Percentiles rank a stretch among this genome's conserved stretches.
Conservation (phyloP, 768 basidiomycete genomes). For the Naganishia friedmannii region DNA sequence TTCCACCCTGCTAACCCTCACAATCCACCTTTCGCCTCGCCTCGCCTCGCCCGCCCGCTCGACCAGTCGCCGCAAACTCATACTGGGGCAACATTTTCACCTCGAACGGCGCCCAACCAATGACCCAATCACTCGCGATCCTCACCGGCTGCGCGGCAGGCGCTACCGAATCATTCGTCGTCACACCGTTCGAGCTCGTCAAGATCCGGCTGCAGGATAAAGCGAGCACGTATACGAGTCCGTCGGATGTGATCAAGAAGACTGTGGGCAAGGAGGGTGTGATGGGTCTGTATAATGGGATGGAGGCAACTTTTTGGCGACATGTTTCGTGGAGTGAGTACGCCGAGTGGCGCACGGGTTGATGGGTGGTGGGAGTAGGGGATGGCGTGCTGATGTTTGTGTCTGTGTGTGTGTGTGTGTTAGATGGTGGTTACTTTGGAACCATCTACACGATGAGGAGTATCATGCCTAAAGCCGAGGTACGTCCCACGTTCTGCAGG, state of each 20-base stretch:
- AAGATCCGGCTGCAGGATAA: constrained; percentile 83
- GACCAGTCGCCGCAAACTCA: constrained; percentile 69
- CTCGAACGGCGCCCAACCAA: constrained; percentile 66
- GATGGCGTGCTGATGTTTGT: constrained; percentile 5
- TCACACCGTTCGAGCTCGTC: constrained; percentile 84
- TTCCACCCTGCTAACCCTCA: not conserved
- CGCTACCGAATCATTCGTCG: constrained; percentile 83
- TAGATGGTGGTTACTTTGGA: constrained; percentile 83
- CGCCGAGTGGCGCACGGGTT: too few relatives aligned
- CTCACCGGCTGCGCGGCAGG: constrained; percentile 90
- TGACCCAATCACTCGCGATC: constrained; percentile 83
- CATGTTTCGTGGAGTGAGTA: constrained; percentile 70
- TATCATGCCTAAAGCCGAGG: constrained; percentile 80
- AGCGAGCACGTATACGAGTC: constrained; percentile 80
- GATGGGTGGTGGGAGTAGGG: not conserved
- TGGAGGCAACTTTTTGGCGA: constrained; percentile 97
- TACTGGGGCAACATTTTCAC: constrained; percentile 74
- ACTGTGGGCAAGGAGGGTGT: constrained; percentile 73
- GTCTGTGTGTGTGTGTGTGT: constrained; percentile 22
- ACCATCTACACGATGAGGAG: constrained; percentile 78
- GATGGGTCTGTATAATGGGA: constrained; percentile 60
- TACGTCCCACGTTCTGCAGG: constrained; percentile 48
- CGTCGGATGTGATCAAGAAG: constrained; percentile 82
- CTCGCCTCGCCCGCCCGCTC: too few relatives aligned
- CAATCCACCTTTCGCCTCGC: not conserved